phyloP scores from a whole-genome alignment of 176 grass and related monocot species.

The Melocanna baccifera region DNA sequence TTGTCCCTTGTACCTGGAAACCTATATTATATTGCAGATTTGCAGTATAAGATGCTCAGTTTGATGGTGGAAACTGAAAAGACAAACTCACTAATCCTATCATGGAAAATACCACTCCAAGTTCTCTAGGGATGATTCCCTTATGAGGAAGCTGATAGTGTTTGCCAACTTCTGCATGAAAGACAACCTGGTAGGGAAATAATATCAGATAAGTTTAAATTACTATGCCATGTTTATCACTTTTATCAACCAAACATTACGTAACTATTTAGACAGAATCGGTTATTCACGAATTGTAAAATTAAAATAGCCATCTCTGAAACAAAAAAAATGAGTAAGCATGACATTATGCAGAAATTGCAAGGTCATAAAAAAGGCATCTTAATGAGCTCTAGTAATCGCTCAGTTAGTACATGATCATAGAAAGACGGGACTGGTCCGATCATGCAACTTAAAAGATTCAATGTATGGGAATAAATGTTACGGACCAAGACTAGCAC shows the following conservation, averaged over 20 bases:
- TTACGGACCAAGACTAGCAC: too few relatives aligned
- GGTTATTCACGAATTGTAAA: not conserved
- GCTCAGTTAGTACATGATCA: not conserved
- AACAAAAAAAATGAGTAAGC: not conserved
- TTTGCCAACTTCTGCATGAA: conserved; percentile 85
- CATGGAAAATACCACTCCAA: conserved; percentile 81
- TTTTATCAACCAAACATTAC: not conserved
- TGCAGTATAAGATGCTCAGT: conserved; percentile 19
- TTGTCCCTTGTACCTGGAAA: conserved; percentile 88
- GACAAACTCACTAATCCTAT: conserved; percentile 10
- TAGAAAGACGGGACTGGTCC: not conserved
- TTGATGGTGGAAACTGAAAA: conserved; percentile 8
- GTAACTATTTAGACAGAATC: not conserved
- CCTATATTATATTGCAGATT: conserved; percentile 39
- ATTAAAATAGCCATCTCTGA: not conserved
- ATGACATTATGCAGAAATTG: not conserved
- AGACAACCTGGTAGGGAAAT: conserved; percentile 63
- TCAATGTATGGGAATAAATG: not conserved
- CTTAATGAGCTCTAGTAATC: conserved; percentile 4
- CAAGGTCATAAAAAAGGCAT: not conserved
- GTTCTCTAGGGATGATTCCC: conserved; percentile 92
- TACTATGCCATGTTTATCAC: not conserved
- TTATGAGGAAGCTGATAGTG: conserved; percentile 83
- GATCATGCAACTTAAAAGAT: not conserved
- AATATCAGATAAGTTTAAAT: not conserved